Percentiles rank a stretch among this genome's conserved stretches.
Evolutionary conservation across 179 eudicot species (phyloP).

Genomic region (Kewa caespitosa): DNA sequence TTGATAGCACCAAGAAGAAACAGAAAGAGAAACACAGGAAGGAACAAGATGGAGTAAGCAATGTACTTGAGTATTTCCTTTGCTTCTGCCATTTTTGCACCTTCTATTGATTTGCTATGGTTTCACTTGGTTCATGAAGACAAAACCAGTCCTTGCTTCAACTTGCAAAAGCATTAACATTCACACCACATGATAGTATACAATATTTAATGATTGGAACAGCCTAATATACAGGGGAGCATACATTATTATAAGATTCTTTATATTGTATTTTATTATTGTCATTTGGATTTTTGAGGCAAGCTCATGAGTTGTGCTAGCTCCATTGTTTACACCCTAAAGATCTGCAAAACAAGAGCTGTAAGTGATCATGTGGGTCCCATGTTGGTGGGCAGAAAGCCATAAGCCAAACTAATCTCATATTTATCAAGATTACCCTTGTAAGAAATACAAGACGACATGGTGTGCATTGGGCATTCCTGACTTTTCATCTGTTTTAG

Average conservation of each 20-base stretch:
- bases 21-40: conserved; percentile 28
- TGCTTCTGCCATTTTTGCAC: conserved; percentile 24
- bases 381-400: conserved; percentile 3
- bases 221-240: neutral
- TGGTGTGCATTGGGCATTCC: neutral
- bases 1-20: conserved; percentile 28
- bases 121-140: neutral
- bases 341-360: conserved; percentile 18
- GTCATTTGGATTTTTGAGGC: neutral
- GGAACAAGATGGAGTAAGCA: conserved; percentile 32
- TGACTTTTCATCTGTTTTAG: neutral
- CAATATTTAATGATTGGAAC: neutral
- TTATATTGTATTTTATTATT: too few relatives aligned
- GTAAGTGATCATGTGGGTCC: conserved; percentile 11
- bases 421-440: neutral
- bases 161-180: neutral
- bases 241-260: neutral
- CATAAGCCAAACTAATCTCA: neutral
- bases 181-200: too few relatives aligned
- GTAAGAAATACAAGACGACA: neutral
- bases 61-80: conserved; percentile 27
- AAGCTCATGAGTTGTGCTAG: neutral
- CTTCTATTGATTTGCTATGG: neutral
- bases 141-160: conserved; percentile 7
- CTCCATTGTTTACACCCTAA: neutral